A percentile compares a stretch with the other conserved stretches of the same genome.
Evolutionary conservation across 441 rosid species (phyloP).

Genomic region (Pelargonium cotyledonis): DNA sequence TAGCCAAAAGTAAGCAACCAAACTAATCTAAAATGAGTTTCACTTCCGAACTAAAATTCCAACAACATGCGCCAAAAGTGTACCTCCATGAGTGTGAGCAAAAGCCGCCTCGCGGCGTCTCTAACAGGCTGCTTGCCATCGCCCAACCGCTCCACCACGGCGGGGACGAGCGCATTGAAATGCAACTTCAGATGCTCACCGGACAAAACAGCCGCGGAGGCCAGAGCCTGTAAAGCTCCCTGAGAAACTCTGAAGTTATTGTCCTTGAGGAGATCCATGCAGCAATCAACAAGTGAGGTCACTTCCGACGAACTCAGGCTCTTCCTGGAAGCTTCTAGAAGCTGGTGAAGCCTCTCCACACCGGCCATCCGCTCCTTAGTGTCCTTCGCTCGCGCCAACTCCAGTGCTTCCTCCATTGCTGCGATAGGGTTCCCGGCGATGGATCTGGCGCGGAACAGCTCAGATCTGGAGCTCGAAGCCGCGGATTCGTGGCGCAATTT

Average conservation of each 20-base stretch:
- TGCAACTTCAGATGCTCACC: constrained; percentile 97
- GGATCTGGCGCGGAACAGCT: background rate
- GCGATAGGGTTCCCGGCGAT: background rate
- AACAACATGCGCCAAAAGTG: background rate
- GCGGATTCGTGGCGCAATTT: background rate
- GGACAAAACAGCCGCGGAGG: constrained; percentile 96
- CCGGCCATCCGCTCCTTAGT: constrained; percentile 99
- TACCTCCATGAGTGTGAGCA: constrained; percentile 99
- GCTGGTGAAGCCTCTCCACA: constrained; percentile 84
- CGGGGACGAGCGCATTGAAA: constrained; percentile 91
- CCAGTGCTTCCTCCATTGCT: background rate
- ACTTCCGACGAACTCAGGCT: constrained; percentile 69
- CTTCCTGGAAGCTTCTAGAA: constrained; percentile 81
- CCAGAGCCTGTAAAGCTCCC: constrained; percentile 91
- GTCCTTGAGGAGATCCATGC: constrained; percentile 94
- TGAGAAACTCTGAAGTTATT: constrained; percentile 88
- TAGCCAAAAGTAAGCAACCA: no score
- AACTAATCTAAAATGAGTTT: background rate
- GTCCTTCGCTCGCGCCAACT: constrained; percentile 45
- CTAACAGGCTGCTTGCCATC: constrained; percentile 94
- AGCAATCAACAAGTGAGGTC: constrained; percentile 76
- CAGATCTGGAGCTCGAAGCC: background rate
- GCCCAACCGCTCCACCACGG: constrained; percentile 90
- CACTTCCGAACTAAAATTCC: background rate
- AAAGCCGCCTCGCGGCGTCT: constrained; percentile 84